Conservation (phyloP, 371 early-diverging fungal species). For the Rozella allomycis region DNA sequence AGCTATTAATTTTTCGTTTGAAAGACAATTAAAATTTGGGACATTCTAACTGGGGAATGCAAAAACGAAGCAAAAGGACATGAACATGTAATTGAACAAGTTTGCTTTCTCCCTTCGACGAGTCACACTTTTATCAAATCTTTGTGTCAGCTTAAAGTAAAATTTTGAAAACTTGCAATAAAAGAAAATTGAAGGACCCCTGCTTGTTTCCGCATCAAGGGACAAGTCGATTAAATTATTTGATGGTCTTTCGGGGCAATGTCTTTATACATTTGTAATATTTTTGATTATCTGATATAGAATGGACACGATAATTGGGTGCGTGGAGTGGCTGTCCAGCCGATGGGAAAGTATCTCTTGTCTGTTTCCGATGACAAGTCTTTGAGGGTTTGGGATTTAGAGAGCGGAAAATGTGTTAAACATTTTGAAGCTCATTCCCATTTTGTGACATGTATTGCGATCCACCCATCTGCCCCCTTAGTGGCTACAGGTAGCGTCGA, state of each 20-base stretch:
- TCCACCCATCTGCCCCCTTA: conserved; percentile 1
- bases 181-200: conserved; percentile 37
- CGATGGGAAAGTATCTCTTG: conserved; percentile 50
- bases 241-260: conserved; percentile 47
- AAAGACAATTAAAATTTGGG: conserved; percentile 67
- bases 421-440: conserved; percentile 57
- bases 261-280: conserved; percentile 39
- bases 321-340: conserved; percentile 53
- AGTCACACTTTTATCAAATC: conserved; percentile 12
- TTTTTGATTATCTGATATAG: conserved; percentile 9
- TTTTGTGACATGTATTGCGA: conserved; percentile 63
- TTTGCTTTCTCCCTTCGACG: conserved; percentile 48
- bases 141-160: conserved; percentile 1
- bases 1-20: conserved; percentile 2
- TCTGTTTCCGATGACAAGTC: conserved; percentile 70
- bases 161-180: conserved; percentile 10
- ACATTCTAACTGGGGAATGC: conserved; percentile 43
- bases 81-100: conserved; percentile 81
- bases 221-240: conserved; percentile 74
- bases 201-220: conserved; percentile 55
- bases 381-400: conserved; percentile 65
- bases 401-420: conserved; percentile 53
- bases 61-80: conserved; percentile 62
- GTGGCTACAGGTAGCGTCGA: conserved; percentile 1
- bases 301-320: conserved; percentile 90